Conservation (phyloP, 108 stramenopile species). For the Parmales sp. region DNA sequence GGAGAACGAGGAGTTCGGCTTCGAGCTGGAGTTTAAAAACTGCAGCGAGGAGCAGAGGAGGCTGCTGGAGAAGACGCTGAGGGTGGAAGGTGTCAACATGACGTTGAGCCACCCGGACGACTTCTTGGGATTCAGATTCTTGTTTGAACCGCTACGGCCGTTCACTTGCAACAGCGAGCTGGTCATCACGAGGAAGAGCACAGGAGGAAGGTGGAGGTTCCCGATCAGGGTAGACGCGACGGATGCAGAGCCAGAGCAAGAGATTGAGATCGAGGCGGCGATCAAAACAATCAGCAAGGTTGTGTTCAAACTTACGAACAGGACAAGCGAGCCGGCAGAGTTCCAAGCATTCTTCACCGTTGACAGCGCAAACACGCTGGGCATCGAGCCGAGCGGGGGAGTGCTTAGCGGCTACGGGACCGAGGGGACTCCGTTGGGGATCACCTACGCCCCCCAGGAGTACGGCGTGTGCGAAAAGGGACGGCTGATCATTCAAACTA, state of each 20-base stretch:
- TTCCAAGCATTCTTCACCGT: slow-evolving; percentile 30
- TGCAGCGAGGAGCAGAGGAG: background rate
- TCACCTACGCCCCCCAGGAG: slow-evolving; percentile 39
- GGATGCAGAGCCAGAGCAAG: slow-evolving; percentile 31
- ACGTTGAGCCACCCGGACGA: slow-evolving; percentile 15
- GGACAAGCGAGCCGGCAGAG: slow-evolving; percentile 21
- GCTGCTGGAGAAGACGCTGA: slow-evolving; percentile 14
- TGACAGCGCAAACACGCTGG: slow-evolving; percentile 16
- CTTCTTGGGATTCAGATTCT: slow-evolving; percentile 16
- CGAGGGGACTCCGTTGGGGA: slow-evolving; percentile 29
- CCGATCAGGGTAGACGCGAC: slow-evolving; percentile 28
- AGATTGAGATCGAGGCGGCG: slow-evolving; percentile 28
- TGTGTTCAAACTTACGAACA: slow-evolving; percentile 27
- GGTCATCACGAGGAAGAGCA: slow-evolving; percentile 21
- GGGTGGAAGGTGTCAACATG: slow-evolving; percentile 19
- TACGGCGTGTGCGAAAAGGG: slow-evolving; percentile 32
- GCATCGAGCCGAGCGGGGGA: slow-evolving; percentile 24
- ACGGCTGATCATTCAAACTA: slow-evolving; percentile 33
- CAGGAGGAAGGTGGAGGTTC: slow-evolving; percentile 41
- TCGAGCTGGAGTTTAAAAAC: slow-evolving; percentile 20
- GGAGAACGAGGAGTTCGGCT: slow-evolving; percentile 20
- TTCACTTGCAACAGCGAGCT: slow-evolving; percentile 22
- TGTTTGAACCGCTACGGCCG: slow-evolving; percentile 34
- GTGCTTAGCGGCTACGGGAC: slow-evolving; percentile 26
- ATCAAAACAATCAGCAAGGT: slow-evolving; percentile 18